Evolutionary conservation across 2,329 filamentous ascomycete species (phyloP).

Genomic region (Harringtonia lauricola): DNA sequence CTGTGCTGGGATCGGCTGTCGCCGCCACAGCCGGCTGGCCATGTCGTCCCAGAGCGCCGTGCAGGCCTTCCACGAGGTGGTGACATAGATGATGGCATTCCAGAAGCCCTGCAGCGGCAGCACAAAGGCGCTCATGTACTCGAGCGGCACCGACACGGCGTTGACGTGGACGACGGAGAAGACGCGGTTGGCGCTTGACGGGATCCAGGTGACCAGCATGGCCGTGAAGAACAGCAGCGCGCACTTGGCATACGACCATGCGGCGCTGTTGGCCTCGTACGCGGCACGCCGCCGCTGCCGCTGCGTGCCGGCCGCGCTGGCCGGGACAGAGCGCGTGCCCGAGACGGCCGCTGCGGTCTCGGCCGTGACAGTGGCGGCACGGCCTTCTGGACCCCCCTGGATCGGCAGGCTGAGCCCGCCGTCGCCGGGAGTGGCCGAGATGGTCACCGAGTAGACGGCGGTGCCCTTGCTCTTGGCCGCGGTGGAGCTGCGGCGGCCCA

Average conservation of each 20-base stretch:
- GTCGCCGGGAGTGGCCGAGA: constrained; percentile 28
- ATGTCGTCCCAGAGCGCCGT: constrained; percentile 31
- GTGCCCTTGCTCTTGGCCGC: too few species aligned
- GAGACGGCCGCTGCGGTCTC: not conserved
- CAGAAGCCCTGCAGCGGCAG: constrained; percentile 76
- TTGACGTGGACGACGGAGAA: constrained; percentile 53
- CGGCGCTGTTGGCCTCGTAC: constrained; percentile 48
- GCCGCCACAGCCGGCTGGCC: constrained; percentile 12
- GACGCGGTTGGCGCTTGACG: constrained; percentile 65
- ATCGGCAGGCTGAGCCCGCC: constrained; percentile 18
- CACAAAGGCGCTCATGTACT: constrained; percentile 62
- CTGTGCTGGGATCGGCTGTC: too few species aligned
- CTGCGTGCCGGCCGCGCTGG: constrained; percentile 5
- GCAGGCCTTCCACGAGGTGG: constrained; percentile 57
- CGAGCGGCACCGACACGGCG: constrained; percentile 43
- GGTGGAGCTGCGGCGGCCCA: constrained; percentile 19
- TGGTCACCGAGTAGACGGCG: constrained; percentile 36
- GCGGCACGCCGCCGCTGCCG: constrained; percentile 23
- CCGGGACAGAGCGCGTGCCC: too few species aligned
- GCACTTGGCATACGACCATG: constrained; percentile 60
- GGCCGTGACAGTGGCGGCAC: not conserved
- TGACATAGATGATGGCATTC: constrained; percentile 69
- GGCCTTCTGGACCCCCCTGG: constrained; percentile 12
- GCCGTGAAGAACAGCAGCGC: constrained; percentile 62
- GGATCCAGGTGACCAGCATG: constrained; percentile 65